Base-by-base conservation (phyloP, 148 eudicot species). In the Euryodendron excelsum region DNA sequence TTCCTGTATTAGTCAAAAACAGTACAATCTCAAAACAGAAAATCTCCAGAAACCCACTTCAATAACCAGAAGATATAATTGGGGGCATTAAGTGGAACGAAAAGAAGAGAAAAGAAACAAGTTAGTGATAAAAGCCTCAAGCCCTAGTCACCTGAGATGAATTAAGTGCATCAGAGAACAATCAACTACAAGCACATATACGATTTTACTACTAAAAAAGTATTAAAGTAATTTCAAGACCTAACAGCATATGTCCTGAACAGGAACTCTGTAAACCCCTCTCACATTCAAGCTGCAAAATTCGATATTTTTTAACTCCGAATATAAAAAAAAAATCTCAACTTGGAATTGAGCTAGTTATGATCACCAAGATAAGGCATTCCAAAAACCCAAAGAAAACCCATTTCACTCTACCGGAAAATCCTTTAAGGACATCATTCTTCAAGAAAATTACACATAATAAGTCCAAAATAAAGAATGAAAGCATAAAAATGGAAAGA, bases 391-490 rank as follows among this genome's bases (percentile, higher is more conserved):
- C 18, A 59, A 55, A 55, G 11, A 55, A 55, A 55, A 55, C 13
- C 55, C 13, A 50, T 13, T 13, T 11, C 17, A 8, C 6, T 36
- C 45, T 65, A 37, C 23, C 10, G 20, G 3, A 75, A 61, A 63
- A 76, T 21, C 30, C 68, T 37, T 8, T 56, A 34, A 23, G 18
- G 37, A 50, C 27, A 18, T 37, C 3, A n/a, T 61, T 59, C n/a
- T 37, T 50, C 53, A 58, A 52, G 13, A 58, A 21, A 31, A 55
- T 28, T 64, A 64, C 62, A 41, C 62, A 59, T 44, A 62, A 48
- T 17, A 36, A 37, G 37, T 73, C 10, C 74, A 45, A 53, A 58
- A 53, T 48, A 14, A 41, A 77, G 20, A 77, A 73, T 60, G 66
- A 67, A 70, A 72, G 45, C 28, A 30, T 34, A 61, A 20, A 28